Conservation (phyloP, 2,329 filamentous ascomycete species). For the Penicillium fuscoglaucum region DNA sequence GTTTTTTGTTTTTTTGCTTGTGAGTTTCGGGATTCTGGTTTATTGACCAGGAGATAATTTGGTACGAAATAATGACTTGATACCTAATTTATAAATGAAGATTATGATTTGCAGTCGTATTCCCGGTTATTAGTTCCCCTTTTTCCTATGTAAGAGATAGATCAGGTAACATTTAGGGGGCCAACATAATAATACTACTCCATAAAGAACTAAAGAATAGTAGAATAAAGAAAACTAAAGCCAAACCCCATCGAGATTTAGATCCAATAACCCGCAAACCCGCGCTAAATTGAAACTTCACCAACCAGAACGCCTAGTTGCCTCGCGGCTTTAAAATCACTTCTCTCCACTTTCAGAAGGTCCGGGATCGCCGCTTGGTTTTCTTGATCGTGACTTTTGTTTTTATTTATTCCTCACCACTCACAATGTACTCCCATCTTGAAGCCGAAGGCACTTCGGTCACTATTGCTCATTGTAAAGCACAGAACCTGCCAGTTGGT, state of each 20-base stretch:
- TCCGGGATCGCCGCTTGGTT: not conserved
- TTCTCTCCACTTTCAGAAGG: not conserved
- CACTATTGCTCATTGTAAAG: conserved; percentile 9
- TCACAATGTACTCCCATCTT: conserved; percentile 3
- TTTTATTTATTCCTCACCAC: not conserved
- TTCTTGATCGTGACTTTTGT: not conserved
- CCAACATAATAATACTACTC: not conserved
- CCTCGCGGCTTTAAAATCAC: not conserved
- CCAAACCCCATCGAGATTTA: not conserved
- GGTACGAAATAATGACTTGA: not conserved
- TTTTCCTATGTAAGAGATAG: not conserved
- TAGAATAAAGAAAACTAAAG: not conserved
- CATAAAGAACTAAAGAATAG: not conserved
- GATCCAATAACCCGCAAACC: not conserved
- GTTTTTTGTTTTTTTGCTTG: not conserved
- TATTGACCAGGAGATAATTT: not conserved
- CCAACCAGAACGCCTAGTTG: not conserved
- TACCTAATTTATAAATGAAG: conserved; percentile 2
- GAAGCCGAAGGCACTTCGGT: not conserved
- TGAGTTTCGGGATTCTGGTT: not conserved
- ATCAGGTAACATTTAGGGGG: not conserved
- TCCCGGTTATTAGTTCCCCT: not conserved
- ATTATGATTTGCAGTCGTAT: not conserved
- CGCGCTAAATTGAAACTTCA: not conserved
- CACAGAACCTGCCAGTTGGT: conserved; percentile 17